A percentile compares a stretch with the other conserved stretches of the same genome.
Conservation (phyloP, 805 yeast species). For the Pichia insulana region DNA sequence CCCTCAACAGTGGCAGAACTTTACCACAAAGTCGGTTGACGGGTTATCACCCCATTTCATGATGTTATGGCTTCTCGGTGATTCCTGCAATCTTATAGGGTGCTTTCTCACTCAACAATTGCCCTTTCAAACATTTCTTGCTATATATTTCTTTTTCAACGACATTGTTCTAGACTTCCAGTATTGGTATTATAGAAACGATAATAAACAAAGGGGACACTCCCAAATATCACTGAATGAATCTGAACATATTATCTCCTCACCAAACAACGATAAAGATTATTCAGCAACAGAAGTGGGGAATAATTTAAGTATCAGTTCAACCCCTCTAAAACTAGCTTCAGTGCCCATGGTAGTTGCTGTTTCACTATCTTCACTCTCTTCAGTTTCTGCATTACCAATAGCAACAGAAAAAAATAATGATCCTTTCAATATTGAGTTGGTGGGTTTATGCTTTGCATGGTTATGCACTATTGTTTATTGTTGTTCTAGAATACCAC, state of each 20-base stretch:
- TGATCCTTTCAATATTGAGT: not conserved
- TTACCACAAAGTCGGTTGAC: slow-evolving; percentile 23
- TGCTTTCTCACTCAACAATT: slow-evolving; percentile 70
- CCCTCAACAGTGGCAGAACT: slow-evolving; percentile 30
- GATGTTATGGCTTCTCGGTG: slow-evolving; percentile 28
- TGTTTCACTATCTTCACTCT: not conserved
- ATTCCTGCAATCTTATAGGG: slow-evolving; percentile 41
- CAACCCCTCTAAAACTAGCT: slow-evolving; percentile 9
- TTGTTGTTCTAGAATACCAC: slow-evolving; percentile 76
- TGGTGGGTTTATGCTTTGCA: slow-evolving; percentile 33
- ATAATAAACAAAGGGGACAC: not conserved
- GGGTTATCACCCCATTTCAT: slow-evolving; percentile 27
- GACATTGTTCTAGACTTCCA: slow-evolving; percentile 65
- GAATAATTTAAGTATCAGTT: not conserved
- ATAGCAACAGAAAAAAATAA: slow-evolving; percentile 3
- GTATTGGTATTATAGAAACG: slow-evolving; percentile 48
- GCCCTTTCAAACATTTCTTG: slow-evolving; percentile 69
- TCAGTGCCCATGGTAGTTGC: slow-evolving; percentile 1
- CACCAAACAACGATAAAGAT: not conserved
- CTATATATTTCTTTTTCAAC: slow-evolving; percentile 63
- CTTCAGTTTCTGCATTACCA: slow-evolving; percentile 9
- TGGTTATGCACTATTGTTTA: slow-evolving; percentile 77
- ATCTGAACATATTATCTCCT: not conserved
- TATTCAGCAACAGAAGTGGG: too few relatives aligned
- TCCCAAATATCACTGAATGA: not conserved